Conservation (phyloP, 768 basidiomycete species). For the Lactifluus rugatus region DNA sequence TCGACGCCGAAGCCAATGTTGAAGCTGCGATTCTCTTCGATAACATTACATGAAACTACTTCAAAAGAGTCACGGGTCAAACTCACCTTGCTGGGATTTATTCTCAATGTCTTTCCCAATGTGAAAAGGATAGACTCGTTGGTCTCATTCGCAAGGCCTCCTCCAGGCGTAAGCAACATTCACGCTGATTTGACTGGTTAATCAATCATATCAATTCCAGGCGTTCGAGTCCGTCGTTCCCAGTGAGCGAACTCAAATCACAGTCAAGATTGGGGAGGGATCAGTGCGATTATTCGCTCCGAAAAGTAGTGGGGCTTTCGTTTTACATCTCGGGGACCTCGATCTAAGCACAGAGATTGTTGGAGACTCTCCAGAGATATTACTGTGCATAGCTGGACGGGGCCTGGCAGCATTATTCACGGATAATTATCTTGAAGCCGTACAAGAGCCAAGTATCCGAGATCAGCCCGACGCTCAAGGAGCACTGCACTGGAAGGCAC, state of each 20-base stretch:
- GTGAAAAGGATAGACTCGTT: constrained; percentile 55
- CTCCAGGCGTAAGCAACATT: constrained; percentile 63
- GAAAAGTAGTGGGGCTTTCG: constrained; percentile 52
- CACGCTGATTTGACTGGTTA: not conserved
- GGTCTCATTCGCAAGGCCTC: constrained; percentile 59
- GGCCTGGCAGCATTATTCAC: constrained; percentile 43
- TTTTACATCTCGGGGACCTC: constrained; percentile 53
- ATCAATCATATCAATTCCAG: constrained; percentile 30
- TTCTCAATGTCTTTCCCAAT: constrained; percentile 52
- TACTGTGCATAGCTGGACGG: constrained; percentile 40
- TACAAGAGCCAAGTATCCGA: constrained; percentile 22
- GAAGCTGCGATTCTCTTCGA: constrained; percentile 59
- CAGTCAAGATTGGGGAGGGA: constrained; percentile 54
- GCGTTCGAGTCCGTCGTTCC: constrained; percentile 92
- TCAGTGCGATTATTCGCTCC: constrained; percentile 54
- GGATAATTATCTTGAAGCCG: constrained; percentile 37
- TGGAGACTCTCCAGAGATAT: constrained; percentile 50
- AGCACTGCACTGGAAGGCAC: constrained; percentile 53
- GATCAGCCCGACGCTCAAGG: not conserved
- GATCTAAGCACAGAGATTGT: constrained; percentile 67
- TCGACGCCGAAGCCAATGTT: constrained; percentile 39
- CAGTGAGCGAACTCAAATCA: constrained; percentile 69
- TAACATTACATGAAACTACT: constrained; percentile 45
- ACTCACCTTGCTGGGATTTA: constrained; percentile 53
- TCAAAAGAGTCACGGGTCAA: constrained; percentile 75